Conservation (phyloP, 306 rosid species). For the Sicyos baderoa region DNA sequence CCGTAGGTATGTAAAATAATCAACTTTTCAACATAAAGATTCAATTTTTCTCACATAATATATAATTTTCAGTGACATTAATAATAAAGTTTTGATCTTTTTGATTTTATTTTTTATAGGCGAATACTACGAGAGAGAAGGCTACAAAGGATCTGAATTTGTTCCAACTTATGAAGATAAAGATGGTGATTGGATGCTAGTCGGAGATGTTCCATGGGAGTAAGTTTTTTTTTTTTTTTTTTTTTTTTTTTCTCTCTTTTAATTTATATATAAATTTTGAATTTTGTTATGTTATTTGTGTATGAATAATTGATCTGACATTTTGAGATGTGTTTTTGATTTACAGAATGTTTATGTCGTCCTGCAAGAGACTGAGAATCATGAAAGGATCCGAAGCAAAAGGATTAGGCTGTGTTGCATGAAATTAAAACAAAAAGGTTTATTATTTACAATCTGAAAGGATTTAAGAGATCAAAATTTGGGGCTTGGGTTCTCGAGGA, state of each 20-base stretch:
- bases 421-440: conserved; percentile 20
- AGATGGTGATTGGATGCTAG: conserved; percentile 95
- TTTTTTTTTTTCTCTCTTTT: too few relatives aligned
- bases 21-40: too few relatives aligned
- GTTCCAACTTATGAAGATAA: conserved; percentile 88
- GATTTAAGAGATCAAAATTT: neutral
- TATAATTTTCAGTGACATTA: neutral
- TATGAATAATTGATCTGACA: neutral
- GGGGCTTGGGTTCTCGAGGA: conserved; percentile 60
- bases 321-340: neutral
- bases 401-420: conserved; percentile 70
- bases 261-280: too few relatives aligned
- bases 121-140: conserved; percentile 73
- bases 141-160: conserved; percentile 76
- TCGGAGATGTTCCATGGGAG: conserved; percentile 99
- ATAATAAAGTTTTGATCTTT: conserved; percentile 1
- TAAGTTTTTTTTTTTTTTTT: conserved; percentile 27
- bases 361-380: conserved; percentile 83
- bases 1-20: conserved; percentile 56
- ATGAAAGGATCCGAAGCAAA: conserved; percentile 86
- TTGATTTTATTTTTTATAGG: conserved; percentile 30
- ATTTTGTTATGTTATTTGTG: too few relatives aligned
- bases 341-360: conserved; percentile 76
- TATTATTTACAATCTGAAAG: neutral
- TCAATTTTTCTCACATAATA: neutral